Conservation (phyloP, 768 basidiomycete genomes). For the Tricholomella constricta region DNA sequence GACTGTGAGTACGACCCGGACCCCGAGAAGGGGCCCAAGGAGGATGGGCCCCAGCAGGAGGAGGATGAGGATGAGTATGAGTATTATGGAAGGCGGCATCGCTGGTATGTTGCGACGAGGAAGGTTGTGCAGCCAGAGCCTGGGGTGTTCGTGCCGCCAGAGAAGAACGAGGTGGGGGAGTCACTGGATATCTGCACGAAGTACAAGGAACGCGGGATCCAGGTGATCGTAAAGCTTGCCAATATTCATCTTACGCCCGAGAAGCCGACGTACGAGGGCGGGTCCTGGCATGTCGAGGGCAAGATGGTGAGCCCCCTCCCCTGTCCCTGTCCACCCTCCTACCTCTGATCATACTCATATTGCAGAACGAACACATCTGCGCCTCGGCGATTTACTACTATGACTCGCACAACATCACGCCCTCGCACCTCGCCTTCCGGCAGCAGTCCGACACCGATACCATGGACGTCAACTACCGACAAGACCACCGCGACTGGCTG, state of each 20-base stretch:
- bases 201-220: constrained; percentile 20
- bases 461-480: constrained; percentile 12
- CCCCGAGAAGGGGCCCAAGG: constrained; percentile 4
- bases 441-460: constrained; percentile 12
- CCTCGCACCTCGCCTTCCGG: constrained; percentile 32
- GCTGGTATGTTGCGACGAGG: constrained; percentile 10
- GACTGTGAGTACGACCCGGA: constrained; percentile 12
- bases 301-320: constrained; percentile 15
- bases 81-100: constrained; percentile 14
- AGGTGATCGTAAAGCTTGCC: constrained; percentile 36
- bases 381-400: constrained; percentile 29
- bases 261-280: constrained; percentile 36
- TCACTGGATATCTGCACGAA: constrained; percentile 12
- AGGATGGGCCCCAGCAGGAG: constrained; percentile 16
- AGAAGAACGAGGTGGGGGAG: neutral
- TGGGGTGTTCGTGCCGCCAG: constrained; percentile 10
- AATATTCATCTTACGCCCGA: constrained; percentile 38
- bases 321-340: neutral
- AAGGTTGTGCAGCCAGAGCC: constrained; percentile 16
- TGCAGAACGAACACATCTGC: constrained; percentile 28
- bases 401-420: constrained; percentile 32
- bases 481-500: constrained; percentile 25
- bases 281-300: constrained; percentile 43
- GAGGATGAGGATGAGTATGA: constrained; percentile 22
- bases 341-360: neutral